These are phyloP conservation scores for Blastocystis sp. DNA, from an alignment of 352 stramenopile genomes.

Conservation along the genomic window DNA sequence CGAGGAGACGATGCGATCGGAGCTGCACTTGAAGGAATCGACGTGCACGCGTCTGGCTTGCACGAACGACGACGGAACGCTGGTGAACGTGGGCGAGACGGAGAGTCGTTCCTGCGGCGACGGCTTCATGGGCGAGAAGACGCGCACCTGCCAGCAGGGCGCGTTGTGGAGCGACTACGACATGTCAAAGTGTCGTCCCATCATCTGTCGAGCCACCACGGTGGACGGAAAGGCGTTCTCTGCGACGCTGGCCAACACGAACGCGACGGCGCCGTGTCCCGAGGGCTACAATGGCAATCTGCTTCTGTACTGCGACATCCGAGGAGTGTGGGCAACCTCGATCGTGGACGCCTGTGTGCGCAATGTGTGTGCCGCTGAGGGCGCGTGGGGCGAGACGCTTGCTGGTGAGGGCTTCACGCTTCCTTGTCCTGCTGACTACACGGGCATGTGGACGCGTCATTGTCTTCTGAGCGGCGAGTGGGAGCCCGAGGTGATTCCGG, in stretches of 20 bases:
- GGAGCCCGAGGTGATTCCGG: conserved; percentile 2
- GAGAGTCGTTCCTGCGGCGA: background rate
- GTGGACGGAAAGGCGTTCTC: background rate
- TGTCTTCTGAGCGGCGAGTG: conserved; percentile 24
- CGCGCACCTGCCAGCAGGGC: background rate
- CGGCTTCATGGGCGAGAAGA: conserved; percentile 3
- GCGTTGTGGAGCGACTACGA: conserved; percentile 35
- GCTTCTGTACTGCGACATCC: background rate
- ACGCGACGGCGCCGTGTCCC: background rate
- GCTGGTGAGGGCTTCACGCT: background rate
- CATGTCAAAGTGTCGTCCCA: background rate
- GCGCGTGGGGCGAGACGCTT: background rate
- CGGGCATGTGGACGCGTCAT: background rate
- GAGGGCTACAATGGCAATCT: conserved; percentile 14
- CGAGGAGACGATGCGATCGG: background rate
- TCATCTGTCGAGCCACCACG: background rate
- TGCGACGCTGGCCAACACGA: background rate
- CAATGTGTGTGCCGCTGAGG: conserved; percentile 41
- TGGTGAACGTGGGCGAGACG: conserved; percentile 24
- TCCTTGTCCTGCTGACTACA: conserved; percentile 16
- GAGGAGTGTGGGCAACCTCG: background rate
- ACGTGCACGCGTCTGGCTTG: conserved; percentile 25
- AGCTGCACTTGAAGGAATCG: background rate
- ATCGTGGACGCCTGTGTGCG: background rate
- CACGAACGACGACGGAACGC: background rate